phyloP scores from a whole-genome alignment of 2,329 filamentous ascomycete species.

The Alternaria sp. region DNA sequence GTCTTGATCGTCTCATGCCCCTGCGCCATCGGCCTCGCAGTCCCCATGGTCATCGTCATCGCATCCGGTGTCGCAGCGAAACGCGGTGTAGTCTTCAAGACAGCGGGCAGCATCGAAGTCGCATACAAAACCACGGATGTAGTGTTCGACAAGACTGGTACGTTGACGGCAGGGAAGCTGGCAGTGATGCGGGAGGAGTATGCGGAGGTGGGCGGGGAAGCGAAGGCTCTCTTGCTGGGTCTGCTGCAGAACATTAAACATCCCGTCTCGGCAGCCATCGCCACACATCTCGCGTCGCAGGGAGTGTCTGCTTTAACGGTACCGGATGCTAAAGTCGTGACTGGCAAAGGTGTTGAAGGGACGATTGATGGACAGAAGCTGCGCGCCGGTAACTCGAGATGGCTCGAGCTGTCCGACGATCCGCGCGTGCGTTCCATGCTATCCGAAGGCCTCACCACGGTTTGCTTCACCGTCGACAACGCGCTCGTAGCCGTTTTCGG shows the following conservation, averaged over 20 bases:
- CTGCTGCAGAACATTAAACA: conserved; percentile 56
- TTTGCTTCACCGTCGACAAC: conserved; percentile 62
- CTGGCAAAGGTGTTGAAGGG: conserved; percentile 55
- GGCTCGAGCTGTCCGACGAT: conserved; percentile 52
- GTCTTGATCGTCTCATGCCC: conserved; percentile 80
- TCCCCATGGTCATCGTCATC: conserved; percentile 81
- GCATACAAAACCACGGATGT: conserved; percentile 68
- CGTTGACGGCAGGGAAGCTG: conserved; percentile 67
- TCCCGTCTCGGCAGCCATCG: conserved; percentile 60
- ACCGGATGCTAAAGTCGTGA: conserved; percentile 41
- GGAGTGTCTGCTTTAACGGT: conserved; percentile 8
- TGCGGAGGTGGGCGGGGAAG: conserved; percentile 9
- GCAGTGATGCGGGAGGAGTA: conserved; percentile 41
- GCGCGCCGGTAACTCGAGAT: conserved; percentile 57
- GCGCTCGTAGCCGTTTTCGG: conserved; percentile 56
- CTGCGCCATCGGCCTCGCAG: conserved; percentile 76
- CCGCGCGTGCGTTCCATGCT: conserved; percentile 50
- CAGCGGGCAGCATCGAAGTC: conserved; percentile 66
- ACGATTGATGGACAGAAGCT: conserved; percentile 35
- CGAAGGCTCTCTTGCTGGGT: conserved; percentile 39
- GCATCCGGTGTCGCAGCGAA: conserved; percentile 70
- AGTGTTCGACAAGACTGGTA: conserved; percentile 83
- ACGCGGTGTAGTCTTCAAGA: conserved; percentile 73
- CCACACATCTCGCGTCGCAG: conserved; percentile 48
- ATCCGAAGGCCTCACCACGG: conserved; percentile 37